Evolutionary conservation across 495 filamentous ascomycete genomes (phyloP), one percentile per base, ranked within the genome.

Genomic region (Ascodesmis nigricans): DNA sequence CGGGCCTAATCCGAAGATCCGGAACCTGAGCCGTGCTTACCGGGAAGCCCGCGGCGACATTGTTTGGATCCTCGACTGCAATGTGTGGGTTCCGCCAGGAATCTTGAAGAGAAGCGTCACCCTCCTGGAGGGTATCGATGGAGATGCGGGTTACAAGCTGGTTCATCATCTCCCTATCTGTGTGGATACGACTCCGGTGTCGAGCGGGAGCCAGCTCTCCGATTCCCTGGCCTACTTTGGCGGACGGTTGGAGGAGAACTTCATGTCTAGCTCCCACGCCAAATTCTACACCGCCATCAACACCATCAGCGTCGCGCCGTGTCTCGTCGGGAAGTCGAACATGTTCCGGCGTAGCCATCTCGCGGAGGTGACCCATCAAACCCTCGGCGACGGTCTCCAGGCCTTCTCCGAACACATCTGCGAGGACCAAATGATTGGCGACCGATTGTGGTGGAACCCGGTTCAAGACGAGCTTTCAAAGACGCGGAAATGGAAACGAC

Each of bases 221-320:
- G 6, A 6, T 6, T 25, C 23, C 6, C 41, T 58, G 7, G 11
- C 45, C 1, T 37, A 46, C 22, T 67, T 67, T 24, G 87, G 87
- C n/a, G 83, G 81, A 20, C 62, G 79, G 1, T 61, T 99, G 0
- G 90, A 99, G 47, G 84, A 95, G 47, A 66, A 78, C 53, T 99
- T 99, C 58, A 69, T 93, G 59, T 74, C 82, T 1, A 83, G 80
- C 5, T 74, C 80, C 0, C 90, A 99, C 55, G 82, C 82, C 33
- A 99, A 99, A 48, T 92, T 99, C 64, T 99, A 99, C 59, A 77
- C 75, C 14, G 87, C 84, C 37, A 95, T 95, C 64, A 92, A 93
- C 59, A 81, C 82, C 4, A 77, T 92, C 16, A 62, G 72, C 11
- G 59, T 95, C 38, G 84, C 87, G 0, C 83, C 90, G 4, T 95